A percentile compares a stretch with the other conserved stretches of the same genome.
Conservation (phyloP, 495 filamentous ascomycete species). For the Halenospora varia region DNA sequence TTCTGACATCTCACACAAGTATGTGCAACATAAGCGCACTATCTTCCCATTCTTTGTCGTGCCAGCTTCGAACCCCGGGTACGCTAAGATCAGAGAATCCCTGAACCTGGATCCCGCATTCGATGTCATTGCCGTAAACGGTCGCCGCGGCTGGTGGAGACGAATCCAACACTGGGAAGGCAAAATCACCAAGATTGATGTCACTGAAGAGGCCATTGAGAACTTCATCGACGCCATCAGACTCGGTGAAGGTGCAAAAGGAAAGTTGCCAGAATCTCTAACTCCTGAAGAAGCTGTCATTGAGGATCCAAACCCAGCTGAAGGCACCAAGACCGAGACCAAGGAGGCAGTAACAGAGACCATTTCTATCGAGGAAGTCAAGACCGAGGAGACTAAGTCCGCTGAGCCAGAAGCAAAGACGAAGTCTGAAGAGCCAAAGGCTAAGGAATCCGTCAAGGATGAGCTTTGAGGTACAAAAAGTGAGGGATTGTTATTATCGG, state of each 20-base stretch:
- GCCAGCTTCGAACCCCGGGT: conserved; percentile 55
- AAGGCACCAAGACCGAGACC: not conserved
- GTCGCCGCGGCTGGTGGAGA: conserved; percentile 80
- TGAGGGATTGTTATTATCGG: not conserved
- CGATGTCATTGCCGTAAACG: conserved; percentile 80
- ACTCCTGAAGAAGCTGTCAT: conserved; percentile 39
- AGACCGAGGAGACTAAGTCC: conserved; percentile 6
- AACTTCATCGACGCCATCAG: conserved; percentile 84
- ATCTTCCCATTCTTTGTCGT: conserved; percentile 83
- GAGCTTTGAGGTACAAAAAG: conserved; percentile 17
- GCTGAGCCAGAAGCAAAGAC: conserved; percentile 20
- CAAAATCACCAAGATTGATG: conserved; percentile 40
- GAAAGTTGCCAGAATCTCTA: conserved; percentile 72
- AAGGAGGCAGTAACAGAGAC: conserved; percentile 1
- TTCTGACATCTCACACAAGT: conserved; percentile 70
- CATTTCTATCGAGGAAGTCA: conserved; percentile 3
- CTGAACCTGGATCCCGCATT: conserved; percentile 56
- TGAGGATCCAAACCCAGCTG: conserved; percentile 17
- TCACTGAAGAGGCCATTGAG: conserved; percentile 60
- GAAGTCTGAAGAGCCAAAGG: conserved; percentile 26
- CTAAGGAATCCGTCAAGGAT: conserved; percentile 21
- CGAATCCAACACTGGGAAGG: conserved; percentile 42
- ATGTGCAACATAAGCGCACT: conserved; percentile 56
- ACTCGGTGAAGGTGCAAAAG: conserved; percentile 78
- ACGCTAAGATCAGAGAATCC: conserved; percentile 48